Evolutionary conservation across 1,284 basidiomycete genomes (phyloP), one percentile per base, ranked within the genome.

Genomic region (Cutaneotrichosporon sp.): DNA sequence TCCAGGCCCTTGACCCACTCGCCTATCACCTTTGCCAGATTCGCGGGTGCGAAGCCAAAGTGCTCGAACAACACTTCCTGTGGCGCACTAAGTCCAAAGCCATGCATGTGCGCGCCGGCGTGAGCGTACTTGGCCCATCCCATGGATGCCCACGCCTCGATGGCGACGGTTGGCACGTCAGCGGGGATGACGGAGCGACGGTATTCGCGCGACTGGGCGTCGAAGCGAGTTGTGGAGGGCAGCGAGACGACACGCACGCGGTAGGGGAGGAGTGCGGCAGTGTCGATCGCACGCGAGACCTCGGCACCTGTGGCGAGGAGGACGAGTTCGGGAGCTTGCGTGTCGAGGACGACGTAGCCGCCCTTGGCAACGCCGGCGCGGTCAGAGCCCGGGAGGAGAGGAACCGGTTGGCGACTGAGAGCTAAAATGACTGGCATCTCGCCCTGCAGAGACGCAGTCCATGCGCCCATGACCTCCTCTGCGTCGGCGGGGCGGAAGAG

Each of bases 41-140:
- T 65, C 8, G 65, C 67, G 30, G 59, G 56, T 21, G 62, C 66
- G 49, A 73, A 71, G 14, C 71, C 71, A 59, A 66, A 73, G 53
- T 67, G 60, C 36, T 70, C 67, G 51, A 64, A 73, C 30, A 73
- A 47, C 38, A 64, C 60, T 8, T 67, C 63, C 31, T 63, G 56
- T 10, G 71, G 70, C 13, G 69, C 71, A 1, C 68, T 69, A 22
- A 66, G 57, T 5, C 70, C 71, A 50, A 73, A 73, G 10, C 63
- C 61, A 50, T 65, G 62, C 70, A 71, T 70, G 31, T 62, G 62
- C 21, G 52, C 26, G 4, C 65, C 64, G 7, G 70, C 70, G 40
- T 73, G 71, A 0, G 70, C 71, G 56, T 73, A 73, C 30, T 61
- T 34, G 2, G 69, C 67, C 71, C 71, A 73, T 9, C 71, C 70